phyloP scores from a whole-genome alignment of 2,329 filamentous ascomycete genomes.

The Botrytis paeoniae region DNA sequence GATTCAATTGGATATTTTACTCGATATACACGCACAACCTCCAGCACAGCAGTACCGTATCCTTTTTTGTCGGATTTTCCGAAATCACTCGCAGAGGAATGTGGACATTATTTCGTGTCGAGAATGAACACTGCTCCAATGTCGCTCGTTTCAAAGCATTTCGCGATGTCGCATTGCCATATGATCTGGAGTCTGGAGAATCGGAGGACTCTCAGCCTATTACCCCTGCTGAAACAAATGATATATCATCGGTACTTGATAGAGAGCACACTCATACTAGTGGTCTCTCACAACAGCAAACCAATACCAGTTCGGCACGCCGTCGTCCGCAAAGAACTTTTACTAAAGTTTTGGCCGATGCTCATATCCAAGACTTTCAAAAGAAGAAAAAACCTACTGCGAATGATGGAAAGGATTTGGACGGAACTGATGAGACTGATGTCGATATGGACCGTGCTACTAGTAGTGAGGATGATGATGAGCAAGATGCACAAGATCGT shows the following conservation, averaged over 20 bases:
- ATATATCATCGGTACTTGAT: slow-evolving; percentile 21
- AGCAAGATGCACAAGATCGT: slow-evolving; percentile 29
- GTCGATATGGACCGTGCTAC: slow-evolving; percentile 19
- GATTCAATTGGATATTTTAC: slow-evolving; percentile 95
- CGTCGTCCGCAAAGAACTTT: slow-evolving; percentile 40
- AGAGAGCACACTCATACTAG: slow-evolving; percentile 27
- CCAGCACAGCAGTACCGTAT: slow-evolving; percentile 79
- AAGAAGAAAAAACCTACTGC: slow-evolving; percentile 56
- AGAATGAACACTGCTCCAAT: slow-evolving; percentile 96
- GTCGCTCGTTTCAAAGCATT: slow-evolving; percentile 87
- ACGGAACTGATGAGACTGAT: slow-evolving; percentile 21
- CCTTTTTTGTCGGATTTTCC: slow-evolving; percentile 73
- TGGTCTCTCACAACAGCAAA: slow-evolving; percentile 29
- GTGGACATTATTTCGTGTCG: slow-evolving; percentile 90
- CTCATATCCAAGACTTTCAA: slow-evolving; percentile 90
- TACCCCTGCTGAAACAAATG: neutral
- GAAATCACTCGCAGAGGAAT: slow-evolving; percentile 84
- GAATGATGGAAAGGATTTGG: neutral
- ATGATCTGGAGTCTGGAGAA: slow-evolving; percentile 41
- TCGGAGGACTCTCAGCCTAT: slow-evolving; percentile 20
- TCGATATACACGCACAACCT: slow-evolving; percentile 70
- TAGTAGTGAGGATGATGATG: slow-evolving; percentile 26
- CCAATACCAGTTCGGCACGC: slow-evolving; percentile 15
- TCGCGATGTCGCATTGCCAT: slow-evolving; percentile 82
- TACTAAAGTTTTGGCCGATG: slow-evolving; percentile 71